A percentile compares a stretch with the other conserved stretches of the same genome.
These are phyloP conservation scores for Leucocoprinus sp. DNA, from an alignment of 768 basidiomycete genomes.

Conservation along the genomic window DNA sequence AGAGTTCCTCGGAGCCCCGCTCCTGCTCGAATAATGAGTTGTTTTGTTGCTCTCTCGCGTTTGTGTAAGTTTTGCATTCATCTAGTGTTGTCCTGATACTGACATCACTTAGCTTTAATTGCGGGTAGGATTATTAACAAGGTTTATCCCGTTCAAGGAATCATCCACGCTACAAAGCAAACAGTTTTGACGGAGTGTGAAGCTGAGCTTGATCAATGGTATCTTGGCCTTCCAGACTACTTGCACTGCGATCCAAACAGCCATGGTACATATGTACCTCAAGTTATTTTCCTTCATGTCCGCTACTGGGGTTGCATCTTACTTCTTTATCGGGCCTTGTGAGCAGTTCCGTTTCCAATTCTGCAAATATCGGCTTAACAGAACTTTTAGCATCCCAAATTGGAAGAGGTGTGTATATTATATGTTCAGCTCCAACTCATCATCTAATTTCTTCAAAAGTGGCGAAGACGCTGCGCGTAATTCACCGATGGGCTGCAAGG, in stretches of 20 bases:
- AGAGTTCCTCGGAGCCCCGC: slow-evolving; percentile 37
- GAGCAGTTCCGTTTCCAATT: slow-evolving; percentile 22
- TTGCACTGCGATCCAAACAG: slow-evolving; percentile 53
- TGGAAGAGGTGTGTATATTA: slow-evolving; percentile 49
- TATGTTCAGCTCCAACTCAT: slow-evolving; percentile 1
- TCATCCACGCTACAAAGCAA: slow-evolving; percentile 38
- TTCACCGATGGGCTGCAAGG: slow-evolving; percentile 47
- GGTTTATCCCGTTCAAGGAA: slow-evolving; percentile 60
- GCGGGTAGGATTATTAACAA: slow-evolving; percentile 57
- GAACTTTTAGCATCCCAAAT: slow-evolving; percentile 52
- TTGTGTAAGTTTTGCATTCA: slow-evolving; percentile 38
- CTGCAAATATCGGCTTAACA: background rate
- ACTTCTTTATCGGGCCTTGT: slow-evolving; percentile 74
- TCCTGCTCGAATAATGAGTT: slow-evolving; percentile 41
- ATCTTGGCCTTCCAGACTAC: slow-evolving; percentile 54
- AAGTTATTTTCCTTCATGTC: slow-evolving; percentile 61
- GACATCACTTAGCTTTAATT: slow-evolving; percentile 42
- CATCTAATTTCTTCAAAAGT: slow-evolving; percentile 16
- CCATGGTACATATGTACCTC: slow-evolving; percentile 49
- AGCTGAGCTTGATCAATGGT: slow-evolving; percentile 66
- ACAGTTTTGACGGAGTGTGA: slow-evolving; percentile 49
- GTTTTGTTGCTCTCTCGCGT: slow-evolving; percentile 46
- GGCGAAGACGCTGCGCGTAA: slow-evolving; percentile 36
- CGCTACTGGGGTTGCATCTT: slow-evolving; percentile 73
- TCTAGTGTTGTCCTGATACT: background rate